Percentiles rank a stretch among this genome's conserved stretches.
Conservation (phyloP, 768 basidiomycete genomes). For the Suillus decipiens region DNA sequence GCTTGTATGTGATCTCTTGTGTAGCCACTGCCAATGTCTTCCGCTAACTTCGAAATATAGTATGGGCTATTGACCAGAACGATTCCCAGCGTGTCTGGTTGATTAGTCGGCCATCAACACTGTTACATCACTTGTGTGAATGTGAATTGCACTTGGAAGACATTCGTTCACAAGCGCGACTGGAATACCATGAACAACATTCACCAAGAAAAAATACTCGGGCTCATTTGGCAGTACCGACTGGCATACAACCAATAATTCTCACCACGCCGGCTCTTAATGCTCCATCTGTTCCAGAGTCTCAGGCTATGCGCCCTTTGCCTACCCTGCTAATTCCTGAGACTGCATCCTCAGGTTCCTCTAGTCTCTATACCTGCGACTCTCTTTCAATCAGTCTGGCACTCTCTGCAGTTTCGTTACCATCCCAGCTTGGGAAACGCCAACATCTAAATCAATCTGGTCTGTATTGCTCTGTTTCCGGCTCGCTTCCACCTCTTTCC, state of each 20-base stretch:
- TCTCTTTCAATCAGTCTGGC: no score
- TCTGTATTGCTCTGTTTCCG: neutral
- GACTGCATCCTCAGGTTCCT: neutral
- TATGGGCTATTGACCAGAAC: conserved; percentile 15
- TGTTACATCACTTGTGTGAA: conserved; percentile 14
- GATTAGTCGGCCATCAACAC: neutral
- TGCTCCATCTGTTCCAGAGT: no score
- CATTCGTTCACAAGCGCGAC: neutral
- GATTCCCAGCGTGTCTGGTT: neutral
- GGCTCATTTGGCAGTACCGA: no score
- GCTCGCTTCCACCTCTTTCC: conserved; percentile 1
- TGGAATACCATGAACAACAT: no score
- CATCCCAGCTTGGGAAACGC: neutral
- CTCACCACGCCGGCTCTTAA: no score
- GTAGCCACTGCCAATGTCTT: no score
- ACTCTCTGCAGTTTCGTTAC: no score
- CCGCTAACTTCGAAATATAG: no score
- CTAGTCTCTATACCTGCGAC: neutral
- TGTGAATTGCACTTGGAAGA: neutral
- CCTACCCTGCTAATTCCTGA: conserved; percentile 2
- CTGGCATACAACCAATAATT: no score
- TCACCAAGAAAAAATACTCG: no score
- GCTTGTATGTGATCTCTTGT: no score
- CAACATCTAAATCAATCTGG: conserved; percentile 7
- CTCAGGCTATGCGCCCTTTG: no score